Evolutionary conservation across 2,329 filamentous ascomycete genomes (phyloP), one percentile per base, ranked within the genome.

Genomic region (Botryosphaeria dothidea): DNA sequence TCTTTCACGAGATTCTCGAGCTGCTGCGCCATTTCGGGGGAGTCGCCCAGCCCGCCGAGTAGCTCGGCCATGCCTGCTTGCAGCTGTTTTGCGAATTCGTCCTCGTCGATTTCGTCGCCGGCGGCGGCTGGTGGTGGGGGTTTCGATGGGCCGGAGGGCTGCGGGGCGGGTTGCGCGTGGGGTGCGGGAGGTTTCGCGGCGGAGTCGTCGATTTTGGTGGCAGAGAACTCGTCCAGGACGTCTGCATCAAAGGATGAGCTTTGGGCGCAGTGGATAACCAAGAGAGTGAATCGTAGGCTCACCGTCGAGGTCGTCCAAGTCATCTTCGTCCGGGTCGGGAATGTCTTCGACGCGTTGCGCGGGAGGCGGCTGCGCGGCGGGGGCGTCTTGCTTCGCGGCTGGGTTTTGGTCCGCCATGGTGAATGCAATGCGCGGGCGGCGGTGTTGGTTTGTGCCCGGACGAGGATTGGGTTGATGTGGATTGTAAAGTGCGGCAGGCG

Each of bases 271-370:
- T 41, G 21, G 21, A 27, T 19, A 23, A 13, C 19, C 21, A 19
- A 15, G 21, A 3, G 36, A 6, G 4, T n/a, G n/a, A n/a, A n/a
- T n/a, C n/a, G n/a, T n/a, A n/a, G n/a, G 72, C 81, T 70, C 78
- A 92, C 92, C 92, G 79, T 99, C 95, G 49, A 99, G 82, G 73
- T 98, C 95, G 73, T 97, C 92, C 21, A 95, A 81, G 70, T 95
- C 92, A 77, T 95, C 95, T 78, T 96, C 93, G 69, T 98, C 94
- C 6, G 93, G 94, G 72, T 97, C 94, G 21, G 93, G 90, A 17
- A 65, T 52, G 25, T 60, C 54, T 41, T 60, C 77, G 52, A 69
- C 66, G 45, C 67, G 41, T 38, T 60, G 29, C 17, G 62, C 51
- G 15, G 67, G 19, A 38, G 62, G 19, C 41, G 31, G 38, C n/a